phyloP scores from a whole-genome alignment of 192 early-diverging fungal genomes.

The Cladochytrium replicatum region DNA sequence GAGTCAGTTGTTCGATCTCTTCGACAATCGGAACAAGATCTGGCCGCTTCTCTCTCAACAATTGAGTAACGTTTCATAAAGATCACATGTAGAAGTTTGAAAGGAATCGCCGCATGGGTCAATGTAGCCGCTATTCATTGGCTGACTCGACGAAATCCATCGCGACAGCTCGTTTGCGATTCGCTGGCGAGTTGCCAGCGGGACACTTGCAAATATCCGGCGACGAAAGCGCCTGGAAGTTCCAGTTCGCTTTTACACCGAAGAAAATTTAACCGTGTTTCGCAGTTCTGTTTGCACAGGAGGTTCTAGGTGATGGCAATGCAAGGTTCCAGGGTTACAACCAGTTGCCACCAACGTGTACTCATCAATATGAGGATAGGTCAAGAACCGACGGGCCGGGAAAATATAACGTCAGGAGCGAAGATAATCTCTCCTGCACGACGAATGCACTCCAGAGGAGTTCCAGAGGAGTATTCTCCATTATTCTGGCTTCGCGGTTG shows the following conservation, averaged over 20 bases:
- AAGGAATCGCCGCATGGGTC: too few species aligned
- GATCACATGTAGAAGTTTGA: too few species aligned
- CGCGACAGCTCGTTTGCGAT: too few species aligned
- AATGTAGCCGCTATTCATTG: too few species aligned
- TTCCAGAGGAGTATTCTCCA: constrained; percentile 30
- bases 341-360: constrained; percentile 61
- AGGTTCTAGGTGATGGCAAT: constrained; percentile 70
- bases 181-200: too few species aligned
- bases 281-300: constrained; percentile 47
- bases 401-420: constrained; percentile 43
- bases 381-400: not conserved
- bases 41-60: too few species aligned
- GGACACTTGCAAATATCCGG: too few species aligned
- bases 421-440: constrained; percentile 58
- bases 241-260: constrained; percentile 37
- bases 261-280: constrained; percentile 34
- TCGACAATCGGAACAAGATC: too few species aligned
- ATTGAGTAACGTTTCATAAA: too few species aligned
- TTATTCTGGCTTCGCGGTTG: constrained; percentile 36
- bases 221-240: too few species aligned
- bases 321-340: constrained; percentile 56
- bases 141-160: too few species aligned
- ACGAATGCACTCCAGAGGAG: constrained; percentile 53
- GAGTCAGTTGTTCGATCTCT: too few species aligned
- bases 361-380: not conserved